phyloP scores from a whole-genome alignment of 2,329 filamentous ascomycete species.

The Bipolaris oryzae region DNA sequence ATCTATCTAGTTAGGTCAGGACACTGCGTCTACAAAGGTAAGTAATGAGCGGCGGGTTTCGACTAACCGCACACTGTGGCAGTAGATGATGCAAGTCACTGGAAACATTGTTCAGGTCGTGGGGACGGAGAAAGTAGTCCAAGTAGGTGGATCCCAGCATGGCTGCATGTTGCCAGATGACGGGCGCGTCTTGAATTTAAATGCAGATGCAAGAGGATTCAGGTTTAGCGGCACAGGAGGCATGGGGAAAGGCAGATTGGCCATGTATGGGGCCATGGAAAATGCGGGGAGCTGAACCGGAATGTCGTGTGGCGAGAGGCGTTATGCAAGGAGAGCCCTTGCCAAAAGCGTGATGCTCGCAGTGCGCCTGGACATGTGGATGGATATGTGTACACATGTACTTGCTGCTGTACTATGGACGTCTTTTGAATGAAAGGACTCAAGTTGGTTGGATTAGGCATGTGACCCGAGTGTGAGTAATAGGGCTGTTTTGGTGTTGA shows the following conservation, averaged over 20 bases:
- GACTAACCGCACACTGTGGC: neutral
- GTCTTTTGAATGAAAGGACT: too few relatives aligned
- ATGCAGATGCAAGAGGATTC: neutral
- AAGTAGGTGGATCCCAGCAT: neutral
- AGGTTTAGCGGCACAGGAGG: neutral
- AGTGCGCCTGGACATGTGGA: neutral
- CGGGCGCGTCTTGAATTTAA: neutral
- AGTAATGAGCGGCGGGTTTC: too few relatives aligned
- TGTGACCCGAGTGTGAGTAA: neutral
- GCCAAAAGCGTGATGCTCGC: neutral
- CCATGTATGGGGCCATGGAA: neutral
- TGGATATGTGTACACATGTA: too few relatives aligned
- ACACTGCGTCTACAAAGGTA: neutral
- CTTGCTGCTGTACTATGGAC: too few relatives aligned
- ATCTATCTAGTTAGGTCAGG: neutral
- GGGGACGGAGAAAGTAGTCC: neutral
- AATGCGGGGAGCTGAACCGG: neutral
- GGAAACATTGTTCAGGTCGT: neutral
- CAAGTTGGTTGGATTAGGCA: neutral
- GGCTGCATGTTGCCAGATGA: neutral
- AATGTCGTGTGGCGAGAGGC: neutral
- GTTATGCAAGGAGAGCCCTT: neutral
- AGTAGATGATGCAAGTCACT: neutral
- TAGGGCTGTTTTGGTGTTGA: neutral
- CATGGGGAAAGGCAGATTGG: neutral